Conservation (phyloP, 192 early-diverging fungal genomes). For the Radiomyces spectabilis region DNA sequence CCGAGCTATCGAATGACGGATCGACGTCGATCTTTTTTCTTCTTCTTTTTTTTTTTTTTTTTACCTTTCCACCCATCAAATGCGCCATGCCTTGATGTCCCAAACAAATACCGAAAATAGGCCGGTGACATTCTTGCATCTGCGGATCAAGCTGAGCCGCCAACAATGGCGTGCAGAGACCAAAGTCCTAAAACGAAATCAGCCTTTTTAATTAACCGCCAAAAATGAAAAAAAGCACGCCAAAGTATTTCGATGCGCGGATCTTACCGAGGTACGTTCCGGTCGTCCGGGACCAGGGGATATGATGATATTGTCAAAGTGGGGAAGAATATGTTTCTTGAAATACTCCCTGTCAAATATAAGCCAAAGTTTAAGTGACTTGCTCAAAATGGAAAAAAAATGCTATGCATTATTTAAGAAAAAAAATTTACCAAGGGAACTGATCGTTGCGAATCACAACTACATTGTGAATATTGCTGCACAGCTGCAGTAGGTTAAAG, state of each 20-base stretch:
- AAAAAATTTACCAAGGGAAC: constrained; percentile 61
- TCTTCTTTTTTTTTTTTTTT: background rate
- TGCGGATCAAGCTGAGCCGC: constrained; percentile 18
- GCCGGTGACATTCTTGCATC: constrained; percentile 34
- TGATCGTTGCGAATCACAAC: constrained; percentile 93
- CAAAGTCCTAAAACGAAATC: constrained; percentile 61
- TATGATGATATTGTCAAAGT: constrained; percentile 85
- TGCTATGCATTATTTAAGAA: background rate
- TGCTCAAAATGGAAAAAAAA: background rate
- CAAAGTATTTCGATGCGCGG: background rate
- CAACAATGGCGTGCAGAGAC: constrained; percentile 59
- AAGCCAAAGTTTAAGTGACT: background rate
- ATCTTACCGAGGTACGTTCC: constrained; percentile 38
- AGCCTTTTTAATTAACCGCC: background rate
- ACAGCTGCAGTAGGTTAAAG: constrained; percentile 85
- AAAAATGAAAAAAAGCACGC: background rate
- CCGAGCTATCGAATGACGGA: no score
- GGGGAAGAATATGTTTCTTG: constrained; percentile 55
- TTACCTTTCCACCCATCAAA: constrained; percentile 56
- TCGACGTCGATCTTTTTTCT: background rate
- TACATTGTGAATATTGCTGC: constrained; percentile 40
- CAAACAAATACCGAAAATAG: constrained; percentile 88
- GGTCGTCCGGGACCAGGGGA: constrained; percentile 93
- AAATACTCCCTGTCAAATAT: constrained; percentile 41
- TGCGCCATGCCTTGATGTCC: constrained; percentile 87